Evolutionary conservation across 306 rosid genomes (phyloP).

Genomic region (Begonia loranthoides): DNA sequence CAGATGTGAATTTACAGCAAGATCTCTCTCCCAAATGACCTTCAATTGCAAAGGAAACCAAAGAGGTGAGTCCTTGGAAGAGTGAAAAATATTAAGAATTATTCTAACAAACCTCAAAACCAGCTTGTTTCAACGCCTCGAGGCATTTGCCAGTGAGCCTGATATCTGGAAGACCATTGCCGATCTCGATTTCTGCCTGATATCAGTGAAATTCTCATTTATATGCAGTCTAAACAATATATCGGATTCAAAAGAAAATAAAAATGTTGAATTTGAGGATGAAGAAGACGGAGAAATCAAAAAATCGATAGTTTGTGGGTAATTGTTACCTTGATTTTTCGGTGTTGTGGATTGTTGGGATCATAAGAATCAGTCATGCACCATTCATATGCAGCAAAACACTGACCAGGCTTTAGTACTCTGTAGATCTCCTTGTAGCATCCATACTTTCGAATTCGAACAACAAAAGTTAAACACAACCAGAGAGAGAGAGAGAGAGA

Average conservation of each 20-base stretch:
- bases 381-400: slow-evolving; percentile 96
- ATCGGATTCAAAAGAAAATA: not conserved
- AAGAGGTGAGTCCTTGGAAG: not conserved
- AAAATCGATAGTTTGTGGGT: not conserved
- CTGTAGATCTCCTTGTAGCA: slow-evolving; percentile 91
- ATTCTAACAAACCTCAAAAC: slow-evolving; percentile 68
- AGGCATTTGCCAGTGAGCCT: slow-evolving; percentile 72
- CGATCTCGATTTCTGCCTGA: slow-evolving; percentile 91
- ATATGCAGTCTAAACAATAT: not conserved
- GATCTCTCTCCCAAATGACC: slow-evolving; percentile 87
- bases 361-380: slow-evolving; percentile 88
- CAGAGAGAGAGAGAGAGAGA: not conserved
- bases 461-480: slow-evolving; percentile 1
- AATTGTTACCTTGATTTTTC: slow-evolving; percentile 60
- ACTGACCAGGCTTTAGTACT: slow-evolving; percentile 86
- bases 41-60: slow-evolving; percentile 13
- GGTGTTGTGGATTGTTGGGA: slow-evolving; percentile 56
- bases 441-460: slow-evolving; percentile 41
- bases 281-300: not conserved
- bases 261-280: not conserved
- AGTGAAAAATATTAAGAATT: slow-evolving; percentile 3
- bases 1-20: slow-evolving; percentile 48
- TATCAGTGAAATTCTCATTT: not conserved
- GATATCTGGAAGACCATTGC: slow-evolving; percentile 95
- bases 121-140: slow-evolving; percentile 85